Conservation (phyloP, 2,329 filamentous ascomycete genomes). For the Cadophora sp. region DNA sequence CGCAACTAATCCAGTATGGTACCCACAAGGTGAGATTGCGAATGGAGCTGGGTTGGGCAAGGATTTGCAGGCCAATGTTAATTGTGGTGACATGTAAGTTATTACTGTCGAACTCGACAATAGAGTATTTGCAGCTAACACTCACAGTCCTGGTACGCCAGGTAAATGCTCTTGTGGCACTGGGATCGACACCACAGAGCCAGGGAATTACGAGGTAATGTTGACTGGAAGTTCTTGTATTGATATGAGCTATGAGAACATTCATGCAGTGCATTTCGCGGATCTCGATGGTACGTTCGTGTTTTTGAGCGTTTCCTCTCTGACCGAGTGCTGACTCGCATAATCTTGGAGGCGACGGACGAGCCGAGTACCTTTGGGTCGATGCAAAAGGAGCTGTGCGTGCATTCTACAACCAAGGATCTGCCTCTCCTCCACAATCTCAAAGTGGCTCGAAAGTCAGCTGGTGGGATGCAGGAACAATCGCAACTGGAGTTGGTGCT, state of each 20-base stretch:
- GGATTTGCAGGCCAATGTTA: constrained; percentile 4
- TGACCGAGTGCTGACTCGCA: neutral
- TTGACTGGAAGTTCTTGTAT: neutral
- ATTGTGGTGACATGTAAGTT: constrained; percentile 1
- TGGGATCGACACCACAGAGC: neutral
- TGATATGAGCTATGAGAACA: neutral
- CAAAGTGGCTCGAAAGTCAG: neutral
- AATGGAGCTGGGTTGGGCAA: constrained; percentile 18
- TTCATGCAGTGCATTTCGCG: constrained; percentile 18
- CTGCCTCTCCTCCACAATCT: neutral
- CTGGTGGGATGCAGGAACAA: constrained; percentile 1
- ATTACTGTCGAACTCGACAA: neutral
- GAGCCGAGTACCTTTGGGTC: constrained; percentile 22
- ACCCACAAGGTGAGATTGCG: neutral
- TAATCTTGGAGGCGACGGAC: constrained; percentile 16
- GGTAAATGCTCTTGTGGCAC: neutral
- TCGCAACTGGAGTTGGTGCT: constrained; percentile 25
- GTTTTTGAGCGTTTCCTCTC: neutral
- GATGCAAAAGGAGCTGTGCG: constrained; percentile 19
- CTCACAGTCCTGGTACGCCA: neutral
- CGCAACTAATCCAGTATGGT: neutral
- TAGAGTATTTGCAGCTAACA: neutral
- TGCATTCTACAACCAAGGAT: constrained; percentile 13
- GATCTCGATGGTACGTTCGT: constrained; percentile 21
- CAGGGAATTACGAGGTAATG: neutral